Base-by-base conservation (phyloP, 495 filamentous ascomycete genomes). In the Aspergillus biplanus region DNA sequence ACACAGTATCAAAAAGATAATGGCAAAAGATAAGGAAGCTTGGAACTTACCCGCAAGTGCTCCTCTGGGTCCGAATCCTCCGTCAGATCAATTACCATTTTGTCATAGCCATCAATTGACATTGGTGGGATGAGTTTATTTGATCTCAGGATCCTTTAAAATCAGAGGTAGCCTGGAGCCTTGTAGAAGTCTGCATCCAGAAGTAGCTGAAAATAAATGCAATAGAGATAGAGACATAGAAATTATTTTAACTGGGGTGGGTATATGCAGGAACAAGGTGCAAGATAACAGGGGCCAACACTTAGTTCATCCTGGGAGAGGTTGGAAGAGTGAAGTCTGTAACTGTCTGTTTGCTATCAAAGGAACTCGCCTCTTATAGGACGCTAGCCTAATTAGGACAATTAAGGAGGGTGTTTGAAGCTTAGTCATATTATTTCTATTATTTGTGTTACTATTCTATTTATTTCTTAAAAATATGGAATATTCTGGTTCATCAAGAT, bases 81-180 rank as follows among this genome's bases (percentile, higher is more conserved):
- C 1, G 71, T 73, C 33, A 73, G 44, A 52, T 73, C 71, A 27
- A 73, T 69, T 1, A 69, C 52, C 64, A 69, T 70, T 0, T 31
- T 64, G 21, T 11, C 46, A 16, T 21, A 42, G 21, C 2, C 21
- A 15, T 21, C 32, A 16, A 12, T 8, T 15, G 53, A 18, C 35
- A 50, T 53, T 50, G 32, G 39, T 44, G 2, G 21, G 21, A 27
- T 27, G 21, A 2, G 21, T 27, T 27, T 27, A 27, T 27, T 27
- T 27, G 21, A 27, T 27, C 21, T 27, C 21, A 27, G 21, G 21
- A 2, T 27, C 21, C 21, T 27, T 27, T 11, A 9, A 44, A 9
- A 6, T 11, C 39, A 44, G 39, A 44, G n/a, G n/a, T 44, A 44
- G 39, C 39, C n/a, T 44, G 39, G 39, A n/a, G 39, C 39, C 39